These are phyloP conservation scores for Arthrobotrys sphaeroides DNA, from an alignment of 2,329 filamentous ascomycete genomes.

Conservation along the genomic window DNA sequence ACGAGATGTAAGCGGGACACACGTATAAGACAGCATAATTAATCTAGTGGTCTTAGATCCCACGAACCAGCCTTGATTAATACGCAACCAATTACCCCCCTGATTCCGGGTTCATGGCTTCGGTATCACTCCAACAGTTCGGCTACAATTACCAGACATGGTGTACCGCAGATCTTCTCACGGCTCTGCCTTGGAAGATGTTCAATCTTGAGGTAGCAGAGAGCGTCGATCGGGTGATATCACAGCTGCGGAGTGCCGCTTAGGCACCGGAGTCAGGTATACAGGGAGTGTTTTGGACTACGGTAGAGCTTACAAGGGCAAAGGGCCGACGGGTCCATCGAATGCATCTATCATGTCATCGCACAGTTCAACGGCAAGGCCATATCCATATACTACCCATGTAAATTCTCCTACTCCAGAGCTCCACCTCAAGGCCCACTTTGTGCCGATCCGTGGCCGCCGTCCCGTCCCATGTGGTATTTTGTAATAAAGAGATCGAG, in stretches of 20 bases:
- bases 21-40: not conserved
- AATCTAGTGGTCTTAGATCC: not conserved
- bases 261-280: not conserved
- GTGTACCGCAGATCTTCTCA: not conserved
- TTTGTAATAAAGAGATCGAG: not conserved
- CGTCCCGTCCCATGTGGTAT: constrained; percentile 8
- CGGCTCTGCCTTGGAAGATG: not conserved
- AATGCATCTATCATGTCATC: not conserved
- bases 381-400: not conserved
- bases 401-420: not conserved
- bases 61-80: not conserved
- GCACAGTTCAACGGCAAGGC: not conserved
- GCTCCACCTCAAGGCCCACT: constrained; percentile 1
- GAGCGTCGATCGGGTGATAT: not conserved
- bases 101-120: not conserved
- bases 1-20: not conserved
- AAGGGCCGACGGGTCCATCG: not conserved
- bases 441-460: constrained; percentile 5
- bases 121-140: not conserved
- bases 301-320: not conserved
- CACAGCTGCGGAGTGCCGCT: not conserved
- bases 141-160: not conserved
- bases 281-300: no score
- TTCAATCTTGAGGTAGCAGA: not conserved
- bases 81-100: not conserved